Conservation (phyloP, 169 alveolate genomes). For the Amoebophrya sp. region DNA sequence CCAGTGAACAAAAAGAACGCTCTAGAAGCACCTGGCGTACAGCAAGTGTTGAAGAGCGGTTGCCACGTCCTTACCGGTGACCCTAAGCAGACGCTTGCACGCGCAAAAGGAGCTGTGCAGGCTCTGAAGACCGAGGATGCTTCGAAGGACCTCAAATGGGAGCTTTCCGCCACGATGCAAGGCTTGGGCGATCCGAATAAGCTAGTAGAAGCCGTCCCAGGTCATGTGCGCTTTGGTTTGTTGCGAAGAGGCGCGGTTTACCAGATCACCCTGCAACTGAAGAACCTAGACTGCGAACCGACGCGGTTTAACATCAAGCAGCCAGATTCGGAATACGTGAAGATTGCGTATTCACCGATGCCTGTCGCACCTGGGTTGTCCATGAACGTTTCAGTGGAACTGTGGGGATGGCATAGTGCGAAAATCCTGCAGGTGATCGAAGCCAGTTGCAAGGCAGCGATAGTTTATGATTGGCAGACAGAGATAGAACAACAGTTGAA, state of each 20-base stretch:
- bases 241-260: background rate
- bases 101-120: background rate
- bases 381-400: background rate
- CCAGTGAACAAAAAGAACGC: conserved; percentile 12
- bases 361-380: background rate
- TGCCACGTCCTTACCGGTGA: background rate
- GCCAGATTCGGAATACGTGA: background rate
- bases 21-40: background rate
- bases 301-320: conserved; percentile 13
- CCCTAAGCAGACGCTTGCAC: conserved; percentile 4
- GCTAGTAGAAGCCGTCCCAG: background rate
- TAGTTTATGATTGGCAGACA: no score
- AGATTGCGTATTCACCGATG: background rate
- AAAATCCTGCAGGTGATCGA: background rate
- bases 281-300: background rate
- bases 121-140: background rate
- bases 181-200: background rate
- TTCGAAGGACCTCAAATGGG: background rate
- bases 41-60: background rate
- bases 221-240: background rate
- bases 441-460: background rate
- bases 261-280: background rate
- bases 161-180: background rate
- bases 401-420: background rate
- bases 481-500: no score